Conservation (phyloP, 352 stramenopile genomes). For the Lagenidium giganteum region DNA sequence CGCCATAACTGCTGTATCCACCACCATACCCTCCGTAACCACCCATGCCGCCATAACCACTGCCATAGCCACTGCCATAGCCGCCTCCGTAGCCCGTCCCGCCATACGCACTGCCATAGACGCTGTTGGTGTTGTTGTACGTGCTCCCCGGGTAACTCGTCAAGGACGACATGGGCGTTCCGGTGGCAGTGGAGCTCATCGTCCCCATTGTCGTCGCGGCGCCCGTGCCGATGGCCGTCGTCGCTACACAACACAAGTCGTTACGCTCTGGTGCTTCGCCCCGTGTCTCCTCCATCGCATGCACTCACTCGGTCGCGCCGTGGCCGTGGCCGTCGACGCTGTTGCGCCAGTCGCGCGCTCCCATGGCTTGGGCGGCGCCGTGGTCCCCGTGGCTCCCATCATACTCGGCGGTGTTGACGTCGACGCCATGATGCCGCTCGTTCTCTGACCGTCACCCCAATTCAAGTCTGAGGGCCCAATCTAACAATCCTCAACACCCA, state of each 20-base stretch:
- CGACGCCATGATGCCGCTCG: conserved; percentile 4
- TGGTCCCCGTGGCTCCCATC: not conserved
- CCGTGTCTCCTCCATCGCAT: too few species aligned
- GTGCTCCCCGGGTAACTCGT: conserved; percentile 2
- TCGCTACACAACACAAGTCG: too few species aligned
- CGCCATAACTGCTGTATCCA: conserved; percentile 15
- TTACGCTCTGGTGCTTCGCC: too few species aligned
- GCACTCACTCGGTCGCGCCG: not conserved
- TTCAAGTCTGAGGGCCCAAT: too few species aligned
- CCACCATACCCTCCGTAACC: conserved; percentile 14
- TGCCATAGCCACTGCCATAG: conserved; percentile 15
- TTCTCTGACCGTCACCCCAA: conserved; percentile 1
- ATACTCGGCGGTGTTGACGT: not conserved
- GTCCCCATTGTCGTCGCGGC: not conserved
- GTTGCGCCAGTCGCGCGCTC: not conserved
- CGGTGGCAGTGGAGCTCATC: not conserved
- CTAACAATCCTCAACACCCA: too few species aligned
- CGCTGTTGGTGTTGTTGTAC: conserved; percentile 11
- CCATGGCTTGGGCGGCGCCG: conserved; percentile 8
- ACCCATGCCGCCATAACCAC: conserved; percentile 9
- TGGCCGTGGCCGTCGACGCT: conserved; percentile 1
- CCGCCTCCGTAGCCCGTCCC: conserved; percentile 6
- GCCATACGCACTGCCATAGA: conserved; percentile 10
- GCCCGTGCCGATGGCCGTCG: too few species aligned
- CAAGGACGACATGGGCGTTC: not conserved